Evolutionary conservation across 2,329 filamentous ascomycete species (phyloP).

Genomic region (Botrytis fabae): DNA sequence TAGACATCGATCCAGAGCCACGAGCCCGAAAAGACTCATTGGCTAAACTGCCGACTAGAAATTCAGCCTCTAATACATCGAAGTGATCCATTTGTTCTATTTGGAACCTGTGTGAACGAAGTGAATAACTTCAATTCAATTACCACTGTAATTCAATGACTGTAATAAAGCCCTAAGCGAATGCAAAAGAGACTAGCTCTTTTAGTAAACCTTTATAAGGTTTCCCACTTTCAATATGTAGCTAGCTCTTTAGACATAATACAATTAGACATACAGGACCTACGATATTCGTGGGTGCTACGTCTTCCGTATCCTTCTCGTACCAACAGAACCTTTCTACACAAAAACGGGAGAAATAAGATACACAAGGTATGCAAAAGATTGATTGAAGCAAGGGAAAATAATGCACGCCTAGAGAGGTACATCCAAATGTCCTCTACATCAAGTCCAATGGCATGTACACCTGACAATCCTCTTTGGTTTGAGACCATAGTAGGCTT

Average conservation of each 20-base stretch:
- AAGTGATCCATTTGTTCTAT: background rate
- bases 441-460: background rate
- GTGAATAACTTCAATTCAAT: no score
- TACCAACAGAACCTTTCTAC: background rate
- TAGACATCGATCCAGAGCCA: slow-evolving; percentile 1
- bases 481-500: background rate
- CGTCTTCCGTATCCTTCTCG: no score
- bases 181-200: no score
- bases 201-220: no score
- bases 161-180: no score
- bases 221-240: no score
- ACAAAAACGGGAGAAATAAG: background rate
- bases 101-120: no score
- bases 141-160: no score
- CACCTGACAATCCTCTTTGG: background rate
- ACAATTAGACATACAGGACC: no score
- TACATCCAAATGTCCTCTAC: background rate
- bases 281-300: no score
- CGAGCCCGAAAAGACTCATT: background rate
- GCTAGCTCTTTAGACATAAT: no score
- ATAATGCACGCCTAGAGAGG: background rate
- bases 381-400: background rate
- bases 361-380: background rate
- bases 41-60: background rate
- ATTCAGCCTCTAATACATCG: background rate